These are phyloP conservation scores for Begonia masoniana DNA, from an alignment of 306 rosid species.

Conservation along the genomic window DNA sequence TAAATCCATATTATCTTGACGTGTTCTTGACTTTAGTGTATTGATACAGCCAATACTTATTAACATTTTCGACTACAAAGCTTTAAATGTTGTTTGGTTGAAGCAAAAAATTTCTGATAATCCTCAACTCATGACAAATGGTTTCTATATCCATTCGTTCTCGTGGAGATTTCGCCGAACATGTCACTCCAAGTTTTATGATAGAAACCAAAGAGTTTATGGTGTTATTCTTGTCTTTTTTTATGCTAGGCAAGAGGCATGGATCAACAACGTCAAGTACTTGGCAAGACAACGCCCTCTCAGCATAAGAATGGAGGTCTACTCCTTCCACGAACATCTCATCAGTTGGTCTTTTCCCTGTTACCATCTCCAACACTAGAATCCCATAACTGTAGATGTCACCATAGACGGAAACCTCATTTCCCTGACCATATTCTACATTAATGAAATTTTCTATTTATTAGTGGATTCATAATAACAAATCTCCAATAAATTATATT, in stretches of 20 bases:
- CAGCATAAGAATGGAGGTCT: conserved; percentile 12
- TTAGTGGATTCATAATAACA: not conserved
- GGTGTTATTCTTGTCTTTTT: too few species aligned
- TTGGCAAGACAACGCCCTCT: conserved; percentile 9
- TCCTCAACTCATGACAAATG: not conserved
- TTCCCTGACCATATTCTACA: conserved; percentile 11
- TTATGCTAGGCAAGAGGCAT: too few species aligned
- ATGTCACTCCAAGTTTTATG: not conserved
- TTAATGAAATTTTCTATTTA: not conserved
- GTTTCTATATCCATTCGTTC: not conserved
- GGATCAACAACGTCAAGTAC: conserved; percentile 30
- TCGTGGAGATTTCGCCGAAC: not conserved
- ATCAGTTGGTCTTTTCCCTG: conserved; percentile 15
- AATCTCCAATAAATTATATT: not conserved
- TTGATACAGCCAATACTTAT: too few species aligned
- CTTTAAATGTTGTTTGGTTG: too few species aligned
- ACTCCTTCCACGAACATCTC: conserved; percentile 13
- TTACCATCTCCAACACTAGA: conserved; percentile 14
- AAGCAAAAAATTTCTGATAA: not conserved
- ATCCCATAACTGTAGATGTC: conserved; percentile 22
- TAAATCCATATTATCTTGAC: too few species aligned
- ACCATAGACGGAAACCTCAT: conserved; percentile 7
- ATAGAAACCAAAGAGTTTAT: not conserved
- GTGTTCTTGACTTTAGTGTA: too few species aligned
- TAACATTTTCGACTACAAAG: too few species aligned